Evolutionary conservation across 805 yeast species (phyloP), one percentile per base, ranked within the genome.

Genomic region (Tetrapisispora taiwanensis): DNA sequence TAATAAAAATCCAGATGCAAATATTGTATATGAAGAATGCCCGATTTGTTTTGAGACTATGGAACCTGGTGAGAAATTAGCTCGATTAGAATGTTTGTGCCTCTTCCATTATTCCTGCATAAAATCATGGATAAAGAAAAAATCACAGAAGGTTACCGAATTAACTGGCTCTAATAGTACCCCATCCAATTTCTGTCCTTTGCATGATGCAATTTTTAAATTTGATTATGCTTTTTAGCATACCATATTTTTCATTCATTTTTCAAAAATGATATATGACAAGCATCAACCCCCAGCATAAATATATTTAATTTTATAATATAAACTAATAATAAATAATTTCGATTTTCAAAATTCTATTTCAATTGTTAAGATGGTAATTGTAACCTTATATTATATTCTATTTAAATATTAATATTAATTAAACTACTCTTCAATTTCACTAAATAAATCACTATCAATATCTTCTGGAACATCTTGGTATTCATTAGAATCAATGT

Each of bases 1-100:
- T 13, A 50, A 44, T 43, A 42, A 27, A 41, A 47, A 30, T 36
- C 46, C 32, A 39, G 19, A n/a, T 4, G 60, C 53, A 18, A 47
- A 48, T 14, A 58, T 66, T 24, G 70, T 68, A 15, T 79, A 71
- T 30, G 76, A 77, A 40, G 97, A 92, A 61, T 92, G 99, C 61
- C 90, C 87, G 14, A 90, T 92, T 20, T 92, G 99, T 58, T 76
- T 90, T 49, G 98, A 92, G 59, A 95, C 85, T 17, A 77, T 89
- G 60, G 65, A 67, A 39, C 85, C 89, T 0, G 95, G 95, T 1
- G 92, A 88, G 44, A 82, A 81, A 55, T 90, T 92, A 15, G 97
- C 95, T 0, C 68, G 99, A 35, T 65, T 92, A 46, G 97, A 90
- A 62, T 92, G 99, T 60, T 70, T 92, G 13, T 92, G 99, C 59